These are phyloP conservation scores for Pseudonitzschia pungens DNA, from an alignment of 108 stramenopile species.

Conservation along the genomic window DNA sequence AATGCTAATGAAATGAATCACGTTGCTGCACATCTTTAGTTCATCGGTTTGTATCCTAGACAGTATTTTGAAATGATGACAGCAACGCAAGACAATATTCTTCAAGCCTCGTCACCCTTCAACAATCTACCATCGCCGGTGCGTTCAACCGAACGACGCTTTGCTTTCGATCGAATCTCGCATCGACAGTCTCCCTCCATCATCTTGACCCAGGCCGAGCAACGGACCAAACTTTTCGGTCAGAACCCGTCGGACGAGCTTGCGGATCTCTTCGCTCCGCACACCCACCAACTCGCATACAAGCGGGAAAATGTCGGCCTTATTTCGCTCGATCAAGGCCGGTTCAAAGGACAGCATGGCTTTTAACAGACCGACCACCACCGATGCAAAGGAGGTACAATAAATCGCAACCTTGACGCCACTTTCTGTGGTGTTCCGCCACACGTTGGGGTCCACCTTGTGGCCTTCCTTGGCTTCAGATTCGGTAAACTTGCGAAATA, in stretches of 20 bases:
- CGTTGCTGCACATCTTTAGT: too few species aligned
- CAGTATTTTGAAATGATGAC: too few species aligned
- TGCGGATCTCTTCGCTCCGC: constrained; percentile 80
- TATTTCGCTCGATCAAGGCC: constrained; percentile 57
- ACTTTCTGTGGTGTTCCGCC: constrained; percentile 73
- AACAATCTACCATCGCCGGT: background rate
- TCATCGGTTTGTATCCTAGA: too few species aligned
- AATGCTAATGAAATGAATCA: too few species aligned
- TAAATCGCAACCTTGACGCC: constrained; percentile 79
- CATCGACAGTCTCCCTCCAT: background rate
- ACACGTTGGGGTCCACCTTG: constrained; percentile 71
- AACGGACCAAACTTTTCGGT: constrained; percentile 58
- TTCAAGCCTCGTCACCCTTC: too few species aligned
- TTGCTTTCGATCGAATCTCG: background rate
- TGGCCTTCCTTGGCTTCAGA: constrained; percentile 73
- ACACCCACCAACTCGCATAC: constrained; percentile 68
- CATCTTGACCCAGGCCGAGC: constrained; percentile 35
- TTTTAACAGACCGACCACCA: constrained; percentile 67
- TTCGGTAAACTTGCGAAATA: constrained; percentile 59
- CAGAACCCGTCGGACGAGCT: constrained; percentile 62
- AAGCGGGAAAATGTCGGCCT: constrained; percentile 58
- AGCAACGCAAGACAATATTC: too few species aligned
- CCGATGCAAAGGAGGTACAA: constrained; percentile 82
- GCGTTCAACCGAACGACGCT: background rate
- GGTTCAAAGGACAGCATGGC: constrained; percentile 49